phyloP scores from a whole-genome alignment of 768 basidiomycete genomes.

The Rhodosporidiobolus sp. region DNA sequence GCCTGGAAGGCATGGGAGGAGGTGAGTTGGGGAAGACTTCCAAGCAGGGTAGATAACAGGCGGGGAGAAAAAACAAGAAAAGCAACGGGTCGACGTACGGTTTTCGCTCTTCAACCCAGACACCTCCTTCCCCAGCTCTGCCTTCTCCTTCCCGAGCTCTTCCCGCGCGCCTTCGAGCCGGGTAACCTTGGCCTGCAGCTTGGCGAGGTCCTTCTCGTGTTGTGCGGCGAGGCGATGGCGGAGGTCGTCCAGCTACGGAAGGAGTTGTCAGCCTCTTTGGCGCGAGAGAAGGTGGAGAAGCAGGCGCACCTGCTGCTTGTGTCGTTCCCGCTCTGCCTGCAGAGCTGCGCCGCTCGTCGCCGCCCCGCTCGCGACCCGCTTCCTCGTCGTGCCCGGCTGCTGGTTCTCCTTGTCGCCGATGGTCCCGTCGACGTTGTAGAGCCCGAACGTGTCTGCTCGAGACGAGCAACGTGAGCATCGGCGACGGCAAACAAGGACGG shows the following conservation, averaged over 20 bases:
- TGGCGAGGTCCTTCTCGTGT: constrained; percentile 31
- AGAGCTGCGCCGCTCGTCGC: not conserved
- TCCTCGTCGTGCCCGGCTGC: not conserved
- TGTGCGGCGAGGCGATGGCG: not conserved
- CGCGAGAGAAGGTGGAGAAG: no score
- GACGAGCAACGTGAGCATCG: no score
- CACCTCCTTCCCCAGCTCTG: constrained; percentile 9
- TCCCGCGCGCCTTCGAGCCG: constrained; percentile 2
- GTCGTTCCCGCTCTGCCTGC: constrained; percentile 12
- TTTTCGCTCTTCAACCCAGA: constrained; percentile 19
- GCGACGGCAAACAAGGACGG: not conserved
- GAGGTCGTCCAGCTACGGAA: constrained; percentile 31
- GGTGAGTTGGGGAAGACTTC: not conserved
- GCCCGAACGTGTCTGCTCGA: constrained; percentile 20
- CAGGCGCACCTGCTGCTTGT: constrained; percentile 29
- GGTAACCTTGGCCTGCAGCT: constrained; percentile 19
- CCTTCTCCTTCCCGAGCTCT: constrained; percentile 16
- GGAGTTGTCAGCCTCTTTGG: not conserved
- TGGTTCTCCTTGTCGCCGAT: constrained; percentile 26
- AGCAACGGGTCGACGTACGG: constrained; percentile 2
- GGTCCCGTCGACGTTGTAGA: not conserved
- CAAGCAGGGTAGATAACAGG: not conserved
- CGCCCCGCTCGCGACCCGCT: not conserved
- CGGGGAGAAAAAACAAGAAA: not conserved
- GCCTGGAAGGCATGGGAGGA: not conserved